phyloP scores from a whole-genome alignment of 495 filamentous ascomycete genomes.

The Chaetomium cochliodes region DNA sequence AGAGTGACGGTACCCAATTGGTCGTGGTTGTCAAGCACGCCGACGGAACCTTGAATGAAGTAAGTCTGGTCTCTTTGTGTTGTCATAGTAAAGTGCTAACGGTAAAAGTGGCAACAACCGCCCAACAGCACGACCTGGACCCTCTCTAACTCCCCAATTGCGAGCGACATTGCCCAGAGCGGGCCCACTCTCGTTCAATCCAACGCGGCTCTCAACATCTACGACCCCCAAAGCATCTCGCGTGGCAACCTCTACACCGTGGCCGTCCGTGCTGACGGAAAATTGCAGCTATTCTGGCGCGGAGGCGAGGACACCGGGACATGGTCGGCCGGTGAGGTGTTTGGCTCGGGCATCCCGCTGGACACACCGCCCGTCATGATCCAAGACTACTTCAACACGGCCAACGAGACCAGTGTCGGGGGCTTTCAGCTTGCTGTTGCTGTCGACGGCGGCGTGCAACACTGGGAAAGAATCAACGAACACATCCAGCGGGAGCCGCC shows the following conservation, averaged over 20 bases:
- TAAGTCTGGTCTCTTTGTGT: background rate
- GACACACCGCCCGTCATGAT: constrained; percentile 28
- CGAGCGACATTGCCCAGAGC: constrained; percentile 21
- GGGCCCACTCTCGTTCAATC: constrained; percentile 26
- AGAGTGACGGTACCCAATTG: constrained; percentile 22
- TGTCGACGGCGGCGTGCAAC: constrained; percentile 26
- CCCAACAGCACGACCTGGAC: constrained; percentile 23
- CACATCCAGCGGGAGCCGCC: background rate
- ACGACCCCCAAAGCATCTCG: constrained; percentile 6
- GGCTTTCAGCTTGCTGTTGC: constrained; percentile 25
- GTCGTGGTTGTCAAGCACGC: constrained; percentile 23
- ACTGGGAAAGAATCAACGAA: constrained; percentile 23
- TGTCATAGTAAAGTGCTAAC: background rate
- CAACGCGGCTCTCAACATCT: constrained; percentile 26
- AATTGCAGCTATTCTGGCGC: constrained; percentile 29
- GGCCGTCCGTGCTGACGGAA: constrained; percentile 20
- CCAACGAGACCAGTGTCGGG: constrained; percentile 20
- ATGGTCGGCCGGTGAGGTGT: constrained; percentile 24
- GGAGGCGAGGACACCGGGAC: background rate
- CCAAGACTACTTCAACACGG: constrained; percentile 22
- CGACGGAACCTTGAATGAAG: constrained; percentile 27
- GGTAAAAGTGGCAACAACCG: constrained; percentile 15
- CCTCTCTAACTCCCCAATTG: constrained; percentile 13
- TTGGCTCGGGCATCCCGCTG: constrained; percentile 18
- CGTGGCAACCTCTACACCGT: constrained; percentile 26